Conservation (phyloP, 495 filamentous ascomycete species). For the Astrothelium macrocarpum region DNA sequence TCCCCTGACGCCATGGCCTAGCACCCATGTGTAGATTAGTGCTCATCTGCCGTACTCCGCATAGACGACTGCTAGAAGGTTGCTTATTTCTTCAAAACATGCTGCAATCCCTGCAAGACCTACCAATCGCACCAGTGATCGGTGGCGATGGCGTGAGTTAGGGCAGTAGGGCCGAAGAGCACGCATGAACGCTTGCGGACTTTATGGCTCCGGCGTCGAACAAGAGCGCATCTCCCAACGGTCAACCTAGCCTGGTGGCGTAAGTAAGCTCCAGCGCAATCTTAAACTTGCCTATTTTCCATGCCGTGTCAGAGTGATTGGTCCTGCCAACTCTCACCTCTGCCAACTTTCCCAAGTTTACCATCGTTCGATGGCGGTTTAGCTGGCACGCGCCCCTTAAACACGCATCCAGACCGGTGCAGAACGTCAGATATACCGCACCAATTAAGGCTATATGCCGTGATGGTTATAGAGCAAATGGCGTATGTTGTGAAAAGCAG, state of each 20-base stretch:
- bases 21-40: not conserved
- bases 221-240: too few species aligned
- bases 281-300: not conserved
- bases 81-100: not conserved
- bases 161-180: not conserved
- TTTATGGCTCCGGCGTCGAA: not conserved
- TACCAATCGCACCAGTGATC: not conserved
- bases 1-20: not conserved
- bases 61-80: not conserved
- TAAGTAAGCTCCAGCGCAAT: not conserved
- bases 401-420: not conserved
- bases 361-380: not conserved
- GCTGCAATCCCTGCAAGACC: not conserved
- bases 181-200: not conserved
- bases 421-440: not conserved
- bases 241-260: not conserved
- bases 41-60: not conserved
- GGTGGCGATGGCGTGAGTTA: not conserved
- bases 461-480: not conserved
- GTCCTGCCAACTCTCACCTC: slow-evolving; percentile 1
- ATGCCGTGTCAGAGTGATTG: not conserved
- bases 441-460: not conserved
- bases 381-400: not conserved
- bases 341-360: not conserved
- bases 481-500: not conserved